Conservation (phyloP, 139 green algal species). For the Micractinium conductrix region DNA sequence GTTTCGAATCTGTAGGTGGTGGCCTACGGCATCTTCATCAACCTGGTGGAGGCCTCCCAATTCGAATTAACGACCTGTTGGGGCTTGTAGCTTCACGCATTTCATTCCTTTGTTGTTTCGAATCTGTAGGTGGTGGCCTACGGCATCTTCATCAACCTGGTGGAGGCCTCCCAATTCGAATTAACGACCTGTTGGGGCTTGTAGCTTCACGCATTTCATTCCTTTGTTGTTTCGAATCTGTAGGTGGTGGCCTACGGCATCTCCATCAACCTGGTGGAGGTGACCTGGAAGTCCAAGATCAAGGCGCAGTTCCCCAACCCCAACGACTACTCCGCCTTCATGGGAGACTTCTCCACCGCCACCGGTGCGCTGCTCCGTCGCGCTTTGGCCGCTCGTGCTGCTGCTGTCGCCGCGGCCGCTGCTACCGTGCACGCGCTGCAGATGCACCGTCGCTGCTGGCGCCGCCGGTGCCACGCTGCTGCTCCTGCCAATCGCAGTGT, state of each 20-base stretch:
- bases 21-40: conserved; percentile 97
- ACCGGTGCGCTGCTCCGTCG: conserved; percentile 29
- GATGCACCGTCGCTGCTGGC: not conserved
- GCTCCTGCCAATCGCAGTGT: too few species aligned
- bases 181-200: too few species aligned
- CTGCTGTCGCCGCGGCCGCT: too few species aligned
- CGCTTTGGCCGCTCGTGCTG: too few species aligned
- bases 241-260: conserved; percentile 97
- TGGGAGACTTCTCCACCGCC: conserved; percentile 86
- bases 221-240: not conserved
- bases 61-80: too few species aligned
- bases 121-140: conserved; percentile 87
- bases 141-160: too few species aligned
- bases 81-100: too few species aligned
- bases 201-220: not conserved
- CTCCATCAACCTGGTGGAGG: conserved; percentile 99
- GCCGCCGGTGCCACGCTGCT: not conserved
- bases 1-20: conserved; percentile 73
- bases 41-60: too few species aligned
- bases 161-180: too few species aligned
- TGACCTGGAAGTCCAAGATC: conserved; percentile 99
- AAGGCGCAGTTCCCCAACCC: conserved; percentile 99
- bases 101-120: too few species aligned
- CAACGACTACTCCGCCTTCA: conserved; percentile 95
- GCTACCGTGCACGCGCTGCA: not conserved